phyloP scores from a whole-genome alignment of 1,284 basidiomycete genomes.

The Heterobasidion irregulare region DNA sequence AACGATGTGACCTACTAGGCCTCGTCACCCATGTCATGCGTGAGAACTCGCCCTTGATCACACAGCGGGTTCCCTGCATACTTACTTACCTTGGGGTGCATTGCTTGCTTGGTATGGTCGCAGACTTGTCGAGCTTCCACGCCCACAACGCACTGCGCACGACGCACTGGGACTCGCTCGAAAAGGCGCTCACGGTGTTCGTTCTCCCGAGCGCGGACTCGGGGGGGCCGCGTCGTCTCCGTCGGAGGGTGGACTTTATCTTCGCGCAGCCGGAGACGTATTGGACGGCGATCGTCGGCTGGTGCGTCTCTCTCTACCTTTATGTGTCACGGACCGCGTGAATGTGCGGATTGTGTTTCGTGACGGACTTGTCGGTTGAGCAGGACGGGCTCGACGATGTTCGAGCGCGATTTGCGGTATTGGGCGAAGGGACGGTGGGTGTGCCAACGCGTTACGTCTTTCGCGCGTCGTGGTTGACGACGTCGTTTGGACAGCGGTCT shows the following conservation, averaged over 20 bases:
- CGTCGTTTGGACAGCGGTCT: conserved; percentile 37
- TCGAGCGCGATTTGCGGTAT: conserved; percentile 68
- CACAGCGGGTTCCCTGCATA: background rate
- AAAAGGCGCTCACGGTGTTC: conserved; percentile 67
- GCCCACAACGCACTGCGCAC: conserved; percentile 43
- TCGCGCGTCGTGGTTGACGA: conserved; percentile 1
- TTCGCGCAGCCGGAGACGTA: conserved; percentile 61
- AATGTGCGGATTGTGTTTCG: background rate
- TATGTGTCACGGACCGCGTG: background rate
- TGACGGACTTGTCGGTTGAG: background rate
- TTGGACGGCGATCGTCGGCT: conserved; percentile 75
- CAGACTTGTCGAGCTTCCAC: conserved; percentile 52
- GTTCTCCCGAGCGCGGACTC: conserved; percentile 30
- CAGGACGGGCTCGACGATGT: conserved; percentile 78
- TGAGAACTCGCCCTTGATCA: conserved; percentile 21
- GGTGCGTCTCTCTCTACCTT: conserved; percentile 31
- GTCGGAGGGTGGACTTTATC: conserved; percentile 69
- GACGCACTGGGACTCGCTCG: conserved; percentile 55
- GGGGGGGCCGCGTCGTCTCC: conserved; percentile 17
- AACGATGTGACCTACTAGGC: conserved; percentile 27
- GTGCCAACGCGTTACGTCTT: background rate
- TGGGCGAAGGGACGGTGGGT: conserved; percentile 58
- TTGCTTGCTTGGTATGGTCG: background rate
- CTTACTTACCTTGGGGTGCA: background rate
- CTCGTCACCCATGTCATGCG: conserved; percentile 64